Base-by-base conservation (phyloP, 2,329 filamentous ascomycete genomes). In the Colletotrichum brevisporum region DNA sequence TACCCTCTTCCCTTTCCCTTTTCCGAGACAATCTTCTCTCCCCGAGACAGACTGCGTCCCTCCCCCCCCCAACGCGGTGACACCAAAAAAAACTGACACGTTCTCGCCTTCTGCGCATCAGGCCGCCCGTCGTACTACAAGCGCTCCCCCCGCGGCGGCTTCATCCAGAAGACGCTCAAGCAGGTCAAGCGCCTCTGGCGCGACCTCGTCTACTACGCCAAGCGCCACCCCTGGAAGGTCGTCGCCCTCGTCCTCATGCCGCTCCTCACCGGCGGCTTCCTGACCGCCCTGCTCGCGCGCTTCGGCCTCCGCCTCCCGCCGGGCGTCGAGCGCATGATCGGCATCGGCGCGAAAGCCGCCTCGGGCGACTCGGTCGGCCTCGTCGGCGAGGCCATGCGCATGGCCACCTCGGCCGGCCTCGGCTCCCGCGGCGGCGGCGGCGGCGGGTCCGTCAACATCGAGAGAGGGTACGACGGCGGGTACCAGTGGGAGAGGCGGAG, bases 161-260 rank as follows among this genome's bases (percentile, higher is more conserved):
- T 97, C 83, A 82, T 97, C 71, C 83, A 89, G 64, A 90, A 91
- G 73, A 85, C 94, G 54, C 87, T 94, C 79, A 88, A 89, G 79
- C 91, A 94, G 75, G 88, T 98, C 70, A 92, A 91, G 77, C 90
- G 92, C 51, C 88, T 97, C 71, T 83, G 97, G 66, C 92, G 92
- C 76, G 91, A 97, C 78, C 89, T 98, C 9, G 85, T 92, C 78
- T 89, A 91, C 78, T 97, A 95, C 82, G 92, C 93, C 75, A 92
- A 93, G 78, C 87, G 90, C 45, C 92, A 98, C 82, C 95, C 95
- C 0, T 83, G 94, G 77, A 97, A 97, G 82, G 93, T 97, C 55
- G 93, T 98, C 83, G 86, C 93, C 84, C 88, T 94, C 71, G 91
- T 97, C 71, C 88, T 98, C 75, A 90, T 98, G 88, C 95, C 95